Percentiles rank a stretch among this genome's conserved stretches.
Evolutionary conservation across 495 filamentous ascomycete species (phyloP).

Genomic region (Aspergillus avenaceus): DNA sequence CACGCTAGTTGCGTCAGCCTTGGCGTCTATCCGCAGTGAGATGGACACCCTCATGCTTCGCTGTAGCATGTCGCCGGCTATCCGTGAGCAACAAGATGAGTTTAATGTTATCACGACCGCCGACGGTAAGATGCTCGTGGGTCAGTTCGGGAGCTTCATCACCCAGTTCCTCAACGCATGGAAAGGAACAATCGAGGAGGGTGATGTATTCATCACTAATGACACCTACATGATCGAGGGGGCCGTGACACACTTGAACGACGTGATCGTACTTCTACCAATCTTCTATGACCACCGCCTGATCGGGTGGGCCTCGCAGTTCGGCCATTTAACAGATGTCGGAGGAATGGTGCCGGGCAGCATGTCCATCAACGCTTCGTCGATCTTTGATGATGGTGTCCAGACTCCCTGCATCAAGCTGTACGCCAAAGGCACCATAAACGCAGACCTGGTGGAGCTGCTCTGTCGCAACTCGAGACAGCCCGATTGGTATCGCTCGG

Average conservation of each 20-base stretch:
- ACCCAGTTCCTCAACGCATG: constrained; percentile 41
- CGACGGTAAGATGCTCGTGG: constrained; percentile 46
- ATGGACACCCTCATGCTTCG: constrained; percentile 51
- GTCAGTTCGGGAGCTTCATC: constrained; percentile 50
- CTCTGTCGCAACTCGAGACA: constrained; percentile 46
- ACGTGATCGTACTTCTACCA: constrained; percentile 44
- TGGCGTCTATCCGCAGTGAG: constrained; percentile 43
- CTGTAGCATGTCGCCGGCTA: constrained; percentile 49
- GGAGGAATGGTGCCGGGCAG: constrained; percentile 49
- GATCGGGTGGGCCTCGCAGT: constrained; percentile 47
- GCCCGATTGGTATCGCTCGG: constrained; percentile 47
- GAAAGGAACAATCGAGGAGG: constrained; percentile 43
- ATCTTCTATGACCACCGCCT: constrained; percentile 39
- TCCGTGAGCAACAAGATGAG: constrained; percentile 50
- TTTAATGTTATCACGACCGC: constrained; percentile 49
- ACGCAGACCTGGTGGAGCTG: constrained; percentile 37
- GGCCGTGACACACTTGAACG: constrained; percentile 46
- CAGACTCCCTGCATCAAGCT: constrained; percentile 50
- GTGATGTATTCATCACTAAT: constrained; percentile 49
- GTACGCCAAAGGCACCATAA: constrained; percentile 39
- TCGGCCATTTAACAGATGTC: constrained; percentile 49
- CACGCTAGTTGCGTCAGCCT: constrained; percentile 32
- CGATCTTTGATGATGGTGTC: constrained; percentile 48
- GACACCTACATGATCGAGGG: constrained; percentile 48
- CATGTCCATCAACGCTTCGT: constrained; percentile 48